Conservation (phyloP, 352 stramenopile genomes). For the Paralagenidium karlingii region DNA sequence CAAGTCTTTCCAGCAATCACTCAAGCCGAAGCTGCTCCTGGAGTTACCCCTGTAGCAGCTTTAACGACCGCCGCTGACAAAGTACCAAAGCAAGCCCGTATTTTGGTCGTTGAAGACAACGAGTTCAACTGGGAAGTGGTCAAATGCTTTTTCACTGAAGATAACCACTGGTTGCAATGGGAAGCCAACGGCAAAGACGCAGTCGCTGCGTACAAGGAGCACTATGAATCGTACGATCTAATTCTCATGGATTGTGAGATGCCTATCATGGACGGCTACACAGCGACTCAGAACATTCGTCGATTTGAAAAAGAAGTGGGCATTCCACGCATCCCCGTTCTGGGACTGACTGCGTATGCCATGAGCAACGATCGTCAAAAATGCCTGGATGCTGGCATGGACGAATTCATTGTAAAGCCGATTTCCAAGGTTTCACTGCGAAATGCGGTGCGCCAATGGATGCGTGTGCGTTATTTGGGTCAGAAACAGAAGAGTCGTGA, state of each 20-base stretch:
- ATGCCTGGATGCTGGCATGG: conserved; percentile 73
- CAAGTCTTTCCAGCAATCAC: conserved; percentile 30
- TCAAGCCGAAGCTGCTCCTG: conserved; percentile 4
- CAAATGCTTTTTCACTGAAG: conserved; percentile 73
- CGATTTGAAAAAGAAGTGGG: conserved; percentile 52
- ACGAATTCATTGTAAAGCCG: conserved; percentile 80
- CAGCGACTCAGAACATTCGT: conserved; percentile 54
- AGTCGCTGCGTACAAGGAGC: conserved; percentile 54
- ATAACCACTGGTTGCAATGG: conserved; percentile 74
- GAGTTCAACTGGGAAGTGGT: conserved; percentile 87
- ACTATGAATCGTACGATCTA: conserved; percentile 65
- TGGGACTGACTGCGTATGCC: conserved; percentile 74
- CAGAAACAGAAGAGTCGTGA: conserved; percentile 18
- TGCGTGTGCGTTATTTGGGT: conserved; percentile 52
- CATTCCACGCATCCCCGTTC: conserved; percentile 59
- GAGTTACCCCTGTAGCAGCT: conserved; percentile 5
- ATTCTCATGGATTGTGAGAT: conserved; percentile 83
- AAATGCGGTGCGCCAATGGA: conserved; percentile 67
- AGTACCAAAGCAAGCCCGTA: conserved; percentile 54
- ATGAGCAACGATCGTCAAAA: conserved; percentile 79
- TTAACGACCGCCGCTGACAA: conserved; percentile 8
- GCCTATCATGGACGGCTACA: conserved; percentile 81
- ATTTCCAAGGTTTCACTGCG: conserved; percentile 56
- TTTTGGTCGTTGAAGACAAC: conserved; percentile 82
- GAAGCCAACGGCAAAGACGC: conserved; percentile 66